A percentile compares a stretch with the other conserved stretches of the same genome.
These are phyloP conservation scores for Plasmodium gallinaceum DNA, from an alignment of 169 alveolate species.

Conservation along the genomic window DNA sequence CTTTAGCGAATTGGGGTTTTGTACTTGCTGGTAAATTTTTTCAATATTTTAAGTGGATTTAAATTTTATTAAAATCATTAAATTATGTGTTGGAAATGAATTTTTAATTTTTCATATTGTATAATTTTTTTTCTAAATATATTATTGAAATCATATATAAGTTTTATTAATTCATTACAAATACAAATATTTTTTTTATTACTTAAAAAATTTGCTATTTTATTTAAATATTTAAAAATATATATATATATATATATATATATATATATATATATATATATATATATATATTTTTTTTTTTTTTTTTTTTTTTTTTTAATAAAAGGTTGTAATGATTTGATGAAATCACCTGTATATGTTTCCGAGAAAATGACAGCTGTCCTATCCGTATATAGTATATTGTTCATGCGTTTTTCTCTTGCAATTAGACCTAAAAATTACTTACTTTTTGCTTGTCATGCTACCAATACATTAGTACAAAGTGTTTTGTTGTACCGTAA, in stretches of 20 bases:
- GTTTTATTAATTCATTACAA: too few species aligned
- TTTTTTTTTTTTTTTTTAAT: not conserved
- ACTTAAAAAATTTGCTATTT: too few species aligned
- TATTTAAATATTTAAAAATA: not conserved
- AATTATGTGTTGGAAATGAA: too few species aligned
- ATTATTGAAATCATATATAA: too few species aligned
- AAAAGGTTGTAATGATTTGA: conserved; percentile 83
- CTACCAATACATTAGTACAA: conserved; percentile 89
- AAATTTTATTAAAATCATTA: too few species aligned
- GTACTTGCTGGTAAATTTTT: conserved; percentile 90
- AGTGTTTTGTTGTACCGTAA: conserved; percentile 80
- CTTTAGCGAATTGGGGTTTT: conserved; percentile 96
- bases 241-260: not conserved
- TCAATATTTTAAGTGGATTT: not conserved
- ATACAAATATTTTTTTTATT: not conserved
- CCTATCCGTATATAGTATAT: conserved; percentile 89
- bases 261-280: not conserved
- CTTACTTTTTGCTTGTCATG: conserved; percentile 91
- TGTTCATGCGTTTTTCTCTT: conserved; percentile 94
- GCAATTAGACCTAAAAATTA: conserved; percentile 91
- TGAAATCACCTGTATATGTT: conserved; percentile 90
- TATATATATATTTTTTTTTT: conserved; percentile 1
- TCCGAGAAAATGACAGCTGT: conserved; percentile 93
- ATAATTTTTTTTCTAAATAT: not conserved
- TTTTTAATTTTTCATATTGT: too few species aligned